Evolutionary conservation across 768 basidiomycete species (phyloP).

Genomic region (Tulasnella sp.): DNA sequence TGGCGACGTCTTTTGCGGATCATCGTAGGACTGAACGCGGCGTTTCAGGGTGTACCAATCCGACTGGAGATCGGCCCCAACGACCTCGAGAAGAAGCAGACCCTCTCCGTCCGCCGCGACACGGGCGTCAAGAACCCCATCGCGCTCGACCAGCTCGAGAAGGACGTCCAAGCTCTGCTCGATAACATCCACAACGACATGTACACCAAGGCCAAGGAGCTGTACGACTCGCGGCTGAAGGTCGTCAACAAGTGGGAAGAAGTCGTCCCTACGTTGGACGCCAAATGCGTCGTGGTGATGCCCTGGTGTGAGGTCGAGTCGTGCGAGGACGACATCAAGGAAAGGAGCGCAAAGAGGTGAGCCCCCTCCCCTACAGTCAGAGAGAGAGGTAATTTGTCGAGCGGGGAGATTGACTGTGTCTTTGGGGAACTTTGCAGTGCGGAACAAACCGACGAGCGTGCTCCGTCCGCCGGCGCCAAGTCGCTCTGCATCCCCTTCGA

Average conservation of each 20-base stretch:
- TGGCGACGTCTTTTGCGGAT: too few species aligned
- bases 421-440: conserved; percentile 36
- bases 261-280: conserved; percentile 81
- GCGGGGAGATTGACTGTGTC: background rate
- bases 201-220: conserved; percentile 64
- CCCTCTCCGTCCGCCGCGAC: conserved; percentile 73
- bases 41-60: conserved; percentile 82
- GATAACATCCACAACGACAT: conserved; percentile 83
- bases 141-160: conserved; percentile 36
- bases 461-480: conserved; percentile 95
- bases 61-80: conserved; percentile 95
- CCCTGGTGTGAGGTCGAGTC: conserved; percentile 93
- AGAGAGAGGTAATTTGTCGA: background rate
- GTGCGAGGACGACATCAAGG: conserved; percentile 98
- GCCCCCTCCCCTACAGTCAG: background rate
- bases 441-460: conserved; percentile 85
- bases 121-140: conserved; percentile 51
- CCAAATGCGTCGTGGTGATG: conserved; percentile 74
- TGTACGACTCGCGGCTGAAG: conserved; percentile 60
- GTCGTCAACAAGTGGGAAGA: conserved; percentile 82
- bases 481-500: conserved; percentile 95
- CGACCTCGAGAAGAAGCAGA: conserved; percentile 74
- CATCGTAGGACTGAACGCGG: background rate
- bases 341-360: conserved; percentile 50
- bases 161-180: conserved; percentile 51